A percentile compares a stretch with the other conserved stretches of the same genome.
These are phyloP conservation scores for Serendipita sp. DNA, from an alignment of 1,284 basidiomycete genomes.

Conservation along the genomic window DNA sequence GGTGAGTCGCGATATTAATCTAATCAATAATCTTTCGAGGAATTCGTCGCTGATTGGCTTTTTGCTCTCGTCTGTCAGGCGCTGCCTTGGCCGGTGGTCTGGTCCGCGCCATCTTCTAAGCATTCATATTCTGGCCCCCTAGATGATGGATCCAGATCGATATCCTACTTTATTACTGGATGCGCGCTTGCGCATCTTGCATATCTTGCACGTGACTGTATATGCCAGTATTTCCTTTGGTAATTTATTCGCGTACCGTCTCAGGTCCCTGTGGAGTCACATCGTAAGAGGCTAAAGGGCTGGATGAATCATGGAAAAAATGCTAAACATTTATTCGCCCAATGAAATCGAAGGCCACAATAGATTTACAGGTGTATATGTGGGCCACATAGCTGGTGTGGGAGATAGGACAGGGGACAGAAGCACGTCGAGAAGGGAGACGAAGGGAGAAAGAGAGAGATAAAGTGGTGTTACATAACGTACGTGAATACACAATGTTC, in stretches of 20 bases:
- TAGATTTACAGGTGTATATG: too few species aligned
- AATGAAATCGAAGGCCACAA: neutral
- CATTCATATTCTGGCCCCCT: neutral
- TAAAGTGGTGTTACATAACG: too few species aligned
- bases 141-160: neutral
- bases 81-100: neutral
- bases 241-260: slow-evolving; percentile 4
- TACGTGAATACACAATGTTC: neutral
- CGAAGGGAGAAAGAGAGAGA: too few species aligned
- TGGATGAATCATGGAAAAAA: neutral
- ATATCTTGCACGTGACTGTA: too few species aligned
- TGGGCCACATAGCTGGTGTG: neutral
- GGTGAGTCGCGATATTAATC: neutral
- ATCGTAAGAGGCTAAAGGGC: neutral
- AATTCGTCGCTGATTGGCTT: neutral
- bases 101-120: slow-evolving; percentile 5
- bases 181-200: neutral
- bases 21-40: neutral
- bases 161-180: neutral
- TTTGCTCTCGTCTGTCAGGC: neutral
- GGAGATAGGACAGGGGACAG: neutral
- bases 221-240: too few species aligned
- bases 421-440: too few species aligned
- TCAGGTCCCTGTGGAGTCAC: neutral
- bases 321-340: neutral